Conservation (phyloP, 1,139 yeast genomes). For the Blastobotrys elegans region DNA sequence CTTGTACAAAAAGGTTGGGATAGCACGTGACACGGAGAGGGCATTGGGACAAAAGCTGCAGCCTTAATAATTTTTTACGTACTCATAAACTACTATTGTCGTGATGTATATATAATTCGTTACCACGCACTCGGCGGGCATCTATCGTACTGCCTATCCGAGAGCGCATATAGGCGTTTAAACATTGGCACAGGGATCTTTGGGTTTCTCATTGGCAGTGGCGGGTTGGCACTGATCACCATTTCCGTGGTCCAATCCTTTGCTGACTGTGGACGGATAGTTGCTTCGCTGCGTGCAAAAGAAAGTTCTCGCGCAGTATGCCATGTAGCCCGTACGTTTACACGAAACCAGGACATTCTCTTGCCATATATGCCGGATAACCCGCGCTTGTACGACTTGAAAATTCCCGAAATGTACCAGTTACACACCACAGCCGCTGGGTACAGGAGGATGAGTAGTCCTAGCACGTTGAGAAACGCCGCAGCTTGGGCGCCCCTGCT, state of each 20-base stretch:
- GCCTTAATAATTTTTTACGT: no score
- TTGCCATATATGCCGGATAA: neutral
- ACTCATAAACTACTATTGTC: no score
- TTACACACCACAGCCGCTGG: constrained; percentile 1
- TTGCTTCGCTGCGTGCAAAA: constrained; percentile 4
- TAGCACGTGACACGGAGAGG: no score
- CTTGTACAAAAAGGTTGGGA: no score
- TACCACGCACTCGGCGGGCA: neutral
- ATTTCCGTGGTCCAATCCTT: constrained; percentile 6
- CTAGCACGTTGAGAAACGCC: constrained; percentile 5
- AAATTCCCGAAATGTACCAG: constrained; percentile 1
- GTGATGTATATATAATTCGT: no score
- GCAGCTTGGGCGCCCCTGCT: neutral
- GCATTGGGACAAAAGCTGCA: no score
- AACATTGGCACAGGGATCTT: constrained; percentile 1
- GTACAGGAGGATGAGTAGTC: constrained; percentile 1
- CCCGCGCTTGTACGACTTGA: constrained; percentile 1
- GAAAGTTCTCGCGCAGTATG: constrained; percentile 3
- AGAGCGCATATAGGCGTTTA: constrained; percentile 5
- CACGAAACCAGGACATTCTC: neutral
- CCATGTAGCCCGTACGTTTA: neutral
- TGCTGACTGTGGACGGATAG: constrained; percentile 1
- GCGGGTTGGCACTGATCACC: constrained; percentile 4
- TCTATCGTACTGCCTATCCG: constrained; percentile 3
- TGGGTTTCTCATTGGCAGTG: constrained; percentile 5